Evolutionary conservation across 768 basidiomycete species (phyloP).

Genomic region (Candolleomyces aberdarensis): DNA sequence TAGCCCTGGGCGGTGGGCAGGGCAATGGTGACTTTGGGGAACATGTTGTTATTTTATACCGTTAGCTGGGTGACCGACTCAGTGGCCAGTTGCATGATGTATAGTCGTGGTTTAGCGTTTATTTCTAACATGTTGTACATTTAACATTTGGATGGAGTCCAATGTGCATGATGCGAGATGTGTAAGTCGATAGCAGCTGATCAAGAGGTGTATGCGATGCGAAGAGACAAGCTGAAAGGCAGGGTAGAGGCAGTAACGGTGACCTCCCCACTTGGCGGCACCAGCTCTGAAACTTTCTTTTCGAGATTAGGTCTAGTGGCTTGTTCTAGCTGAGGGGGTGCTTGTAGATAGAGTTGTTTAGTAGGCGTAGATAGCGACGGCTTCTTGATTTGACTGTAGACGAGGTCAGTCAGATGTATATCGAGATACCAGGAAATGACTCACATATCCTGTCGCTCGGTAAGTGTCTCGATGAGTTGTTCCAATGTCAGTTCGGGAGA

Average conservation of each 20-base stretch:
- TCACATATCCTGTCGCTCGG: slow-evolving; percentile 88
- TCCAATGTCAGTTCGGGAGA: slow-evolving; percentile 78
- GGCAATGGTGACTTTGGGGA: slow-evolving; percentile 66
- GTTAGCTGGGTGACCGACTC: slow-evolving; percentile 29
- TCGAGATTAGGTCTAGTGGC: slow-evolving; percentile 88
- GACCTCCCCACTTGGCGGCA: slow-evolving; percentile 73
- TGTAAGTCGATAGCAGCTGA: background rate
- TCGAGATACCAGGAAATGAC: slow-evolving; percentile 23
- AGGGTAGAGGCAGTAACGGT: slow-evolving; percentile 85
- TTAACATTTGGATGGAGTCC: no score
- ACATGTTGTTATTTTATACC: slow-evolving; percentile 74
- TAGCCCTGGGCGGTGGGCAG: slow-evolving; percentile 54
- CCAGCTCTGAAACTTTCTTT: slow-evolving; percentile 81
- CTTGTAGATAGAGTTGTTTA: slow-evolving; percentile 87
- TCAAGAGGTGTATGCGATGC: slow-evolving; percentile 44
- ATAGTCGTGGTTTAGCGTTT: background rate
- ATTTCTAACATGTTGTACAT: no score
- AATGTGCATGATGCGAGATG: background rate
- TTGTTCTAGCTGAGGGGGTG: slow-evolving; percentile 87
- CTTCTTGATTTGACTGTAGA: slow-evolving; percentile 87
- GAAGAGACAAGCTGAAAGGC: slow-evolving; percentile 80
- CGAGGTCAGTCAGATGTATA: slow-evolving; percentile 2
- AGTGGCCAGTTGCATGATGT: slow-evolving; percentile 3
- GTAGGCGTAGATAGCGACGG: slow-evolving; percentile 82
- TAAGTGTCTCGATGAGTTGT: slow-evolving; percentile 80